A percentile compares a stretch with the other conserved stretches of the same genome.
Evolutionary conservation across 2,329 filamentous ascomycete genomes (phyloP).

Genomic region (Hypoxylon rubiginosum): DNA sequence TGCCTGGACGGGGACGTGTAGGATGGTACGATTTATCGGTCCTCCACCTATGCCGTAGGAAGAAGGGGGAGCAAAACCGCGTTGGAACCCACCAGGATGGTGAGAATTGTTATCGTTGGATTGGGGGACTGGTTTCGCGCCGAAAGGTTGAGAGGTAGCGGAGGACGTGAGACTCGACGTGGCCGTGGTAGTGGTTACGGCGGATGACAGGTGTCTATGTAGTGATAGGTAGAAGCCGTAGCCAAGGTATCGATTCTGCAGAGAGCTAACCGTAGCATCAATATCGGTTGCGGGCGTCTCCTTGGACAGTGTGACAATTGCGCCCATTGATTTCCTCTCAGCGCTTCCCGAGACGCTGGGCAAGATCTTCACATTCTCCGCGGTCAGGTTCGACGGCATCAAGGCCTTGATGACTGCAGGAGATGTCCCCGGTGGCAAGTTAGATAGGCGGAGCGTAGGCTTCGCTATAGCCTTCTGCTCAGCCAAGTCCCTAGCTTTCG

Average conservation of each 20-base stretch:
- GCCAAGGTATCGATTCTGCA: slow-evolving; percentile 88
- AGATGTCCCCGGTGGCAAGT: slow-evolving; percentile 71
- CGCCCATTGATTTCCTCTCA: slow-evolving; percentile 79
- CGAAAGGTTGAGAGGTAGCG: slow-evolving; percentile 76
- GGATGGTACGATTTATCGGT: slow-evolving; percentile 58
- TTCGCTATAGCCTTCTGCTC: slow-evolving; percentile 72
- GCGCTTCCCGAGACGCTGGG: slow-evolving; percentile 63
- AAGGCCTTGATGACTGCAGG: slow-evolving; percentile 71
- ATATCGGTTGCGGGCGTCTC: slow-evolving; percentile 88
- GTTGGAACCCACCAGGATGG: slow-evolving; percentile 61
- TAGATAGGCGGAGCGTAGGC: slow-evolving; percentile 72
- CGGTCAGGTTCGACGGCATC: slow-evolving; percentile 69
- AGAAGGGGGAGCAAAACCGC: slow-evolving; percentile 81
- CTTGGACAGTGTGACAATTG: slow-evolving; percentile 83
- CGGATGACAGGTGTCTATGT: slow-evolving; percentile 86
- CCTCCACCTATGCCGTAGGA: slow-evolving; percentile 70
- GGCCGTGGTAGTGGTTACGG: slow-evolving; percentile 65
- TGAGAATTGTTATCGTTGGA: slow-evolving; percentile 53
- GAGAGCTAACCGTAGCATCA: slow-evolving; percentile 79
- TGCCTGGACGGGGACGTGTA: slow-evolving; percentile 79
- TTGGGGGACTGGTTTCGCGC: slow-evolving; percentile 75
- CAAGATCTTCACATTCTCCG: slow-evolving; percentile 81
- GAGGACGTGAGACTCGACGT: slow-evolving; percentile 58
- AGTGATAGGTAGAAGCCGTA: slow-evolving; percentile 86
- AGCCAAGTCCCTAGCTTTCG: slow-evolving; percentile 59